These are phyloP conservation scores for Elongisporangium anandrum DNA, from an alignment of 352 stramenopile species.

Conservation along the genomic window DNA sequence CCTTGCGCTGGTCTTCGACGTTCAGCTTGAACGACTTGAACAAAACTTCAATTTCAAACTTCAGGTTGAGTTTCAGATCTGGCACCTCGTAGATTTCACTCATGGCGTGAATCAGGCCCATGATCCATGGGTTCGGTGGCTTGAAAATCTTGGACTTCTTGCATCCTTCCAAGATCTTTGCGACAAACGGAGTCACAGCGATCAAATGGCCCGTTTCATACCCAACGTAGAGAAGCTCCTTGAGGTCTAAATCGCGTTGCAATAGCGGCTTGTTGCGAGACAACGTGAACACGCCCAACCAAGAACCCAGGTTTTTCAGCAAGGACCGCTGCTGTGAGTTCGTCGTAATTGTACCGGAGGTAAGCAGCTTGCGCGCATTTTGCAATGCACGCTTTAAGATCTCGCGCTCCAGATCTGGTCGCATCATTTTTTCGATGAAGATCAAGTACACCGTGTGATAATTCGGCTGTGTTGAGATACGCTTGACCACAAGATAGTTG, in stretches of 20 bases:
- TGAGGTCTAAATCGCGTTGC: constrained; percentile 97
- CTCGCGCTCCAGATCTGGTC: constrained; percentile 88
- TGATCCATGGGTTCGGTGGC: constrained; percentile 98
- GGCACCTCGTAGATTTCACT: constrained; percentile 97
- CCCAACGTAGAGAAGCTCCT: constrained; percentile 96
- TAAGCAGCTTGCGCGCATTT: constrained; percentile 95
- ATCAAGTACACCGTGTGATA: constrained; percentile 98
- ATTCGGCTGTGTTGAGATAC: constrained; percentile 98
- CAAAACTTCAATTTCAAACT: constrained; percentile 99
- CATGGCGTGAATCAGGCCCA: constrained; percentile 98
- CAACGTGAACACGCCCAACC: constrained; percentile 98
- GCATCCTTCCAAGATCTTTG: constrained; percentile 97
- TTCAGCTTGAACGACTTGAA: constrained; percentile 99
- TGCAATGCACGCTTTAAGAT: constrained; percentile 95
- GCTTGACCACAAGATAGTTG: constrained; percentile 98
- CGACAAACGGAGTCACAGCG: constrained; percentile 97
- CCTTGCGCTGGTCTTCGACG: constrained; percentile 94
- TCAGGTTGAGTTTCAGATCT: constrained; percentile 99
- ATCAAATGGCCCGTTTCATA: constrained; percentile 96
- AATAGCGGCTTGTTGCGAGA: constrained; percentile 97
- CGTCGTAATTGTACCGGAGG: constrained; percentile 97
- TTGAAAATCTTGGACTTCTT: constrained; percentile 98
- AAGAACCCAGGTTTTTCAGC: constrained; percentile 98
- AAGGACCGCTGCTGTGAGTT: constrained; percentile 97
- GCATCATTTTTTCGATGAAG: constrained; percentile 97